Evolutionary conservation across 331 rosid species (phyloP).

Genomic region (Saraca asoca): DNA sequence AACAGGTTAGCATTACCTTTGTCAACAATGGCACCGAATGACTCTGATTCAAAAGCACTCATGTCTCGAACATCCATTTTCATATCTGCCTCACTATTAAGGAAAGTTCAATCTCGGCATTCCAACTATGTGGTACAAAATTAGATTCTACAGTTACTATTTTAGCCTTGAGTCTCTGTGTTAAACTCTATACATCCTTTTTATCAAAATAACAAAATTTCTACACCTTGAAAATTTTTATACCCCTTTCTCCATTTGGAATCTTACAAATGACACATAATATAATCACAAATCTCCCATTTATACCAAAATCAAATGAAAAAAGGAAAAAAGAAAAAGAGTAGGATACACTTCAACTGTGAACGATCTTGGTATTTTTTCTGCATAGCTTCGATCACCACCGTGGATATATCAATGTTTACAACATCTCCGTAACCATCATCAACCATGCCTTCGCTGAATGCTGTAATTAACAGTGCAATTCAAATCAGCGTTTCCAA

Average conservation of each 20-base stretch:
- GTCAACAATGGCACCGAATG: constrained; percentile 71
- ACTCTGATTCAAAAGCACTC: constrained; percentile 60
- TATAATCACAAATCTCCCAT: not conserved
- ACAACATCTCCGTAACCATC: constrained; percentile 77
- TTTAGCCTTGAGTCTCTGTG: not conserved
- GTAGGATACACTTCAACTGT: constrained; percentile 62
- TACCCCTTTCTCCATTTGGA: not conserved
- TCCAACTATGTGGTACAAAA: constrained; percentile 4
- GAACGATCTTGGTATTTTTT: constrained; percentile 51
- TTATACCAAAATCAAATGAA: too few relatives aligned
- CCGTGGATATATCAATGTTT: constrained; percentile 78
- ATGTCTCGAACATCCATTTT: constrained; percentile 83
- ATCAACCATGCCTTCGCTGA: constrained; percentile 76
- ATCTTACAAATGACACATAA: not conserved
- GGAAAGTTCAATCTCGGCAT: constrained; percentile 26
- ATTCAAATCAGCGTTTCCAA: not conserved
- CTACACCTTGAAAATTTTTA: too few relatives aligned
- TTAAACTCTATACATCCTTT: not conserved
- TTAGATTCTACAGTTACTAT: not conserved
- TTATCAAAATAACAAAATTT: too few relatives aligned
- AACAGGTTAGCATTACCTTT: constrained; percentile 55
- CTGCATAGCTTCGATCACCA: constrained; percentile 77
- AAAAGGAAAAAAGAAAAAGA: not conserved
- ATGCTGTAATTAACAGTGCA: constrained; percentile 47
- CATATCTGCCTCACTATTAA: constrained; percentile 52